Percentiles rank a stretch among this genome's conserved stretches.
phyloP scores from a whole-genome alignment of 2,329 filamentous ascomycete genomes.

The Colletotrichum plurivorum region DNA sequence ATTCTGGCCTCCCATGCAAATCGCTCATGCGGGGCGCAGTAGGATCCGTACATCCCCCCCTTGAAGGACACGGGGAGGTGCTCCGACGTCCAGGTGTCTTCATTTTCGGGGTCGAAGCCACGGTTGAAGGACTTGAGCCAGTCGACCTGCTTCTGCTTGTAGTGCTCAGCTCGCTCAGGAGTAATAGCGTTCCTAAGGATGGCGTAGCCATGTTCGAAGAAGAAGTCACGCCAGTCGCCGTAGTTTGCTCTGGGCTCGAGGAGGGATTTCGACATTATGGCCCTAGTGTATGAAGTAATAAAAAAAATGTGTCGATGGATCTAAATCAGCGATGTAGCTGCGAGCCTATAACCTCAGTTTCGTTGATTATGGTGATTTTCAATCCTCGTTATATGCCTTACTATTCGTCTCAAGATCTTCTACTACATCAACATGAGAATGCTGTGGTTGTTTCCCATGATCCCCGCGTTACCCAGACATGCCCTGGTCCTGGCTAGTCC shows the following conservation, averaged over 20 bases:
- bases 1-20: slow-evolving; percentile 59
- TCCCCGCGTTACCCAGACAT: neutral
- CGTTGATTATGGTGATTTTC: neutral
- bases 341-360: neutral
- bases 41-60: slow-evolving; percentile 59
- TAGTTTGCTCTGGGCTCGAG: slow-evolving; percentile 21
- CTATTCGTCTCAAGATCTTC: too few relatives aligned
- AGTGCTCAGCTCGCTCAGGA: slow-evolving; percentile 54
- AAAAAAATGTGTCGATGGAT: too few relatives aligned
- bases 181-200: slow-evolving; percentile 57
- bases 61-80: slow-evolving; percentile 60
- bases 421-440: too few relatives aligned
- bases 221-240: slow-evolving; percentile 57
- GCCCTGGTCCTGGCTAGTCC: neutral
- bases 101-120: slow-evolving; percentile 55
- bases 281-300: too few relatives aligned
- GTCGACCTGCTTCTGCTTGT: slow-evolving; percentile 55
- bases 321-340: too few relatives aligned
- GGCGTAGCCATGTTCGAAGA: slow-evolving; percentile 56
- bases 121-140: slow-evolving; percentile 59
- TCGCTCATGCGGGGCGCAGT: slow-evolving; percentile 57
- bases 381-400: neutral
- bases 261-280: slow-evolving; percentile 22
- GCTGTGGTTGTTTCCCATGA: neutral
- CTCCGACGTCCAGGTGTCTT: slow-evolving; percentile 57